Evolutionary conservation across 768 basidiomycete species (phyloP).

Genomic region (Pulveroboletus sp.): DNA sequence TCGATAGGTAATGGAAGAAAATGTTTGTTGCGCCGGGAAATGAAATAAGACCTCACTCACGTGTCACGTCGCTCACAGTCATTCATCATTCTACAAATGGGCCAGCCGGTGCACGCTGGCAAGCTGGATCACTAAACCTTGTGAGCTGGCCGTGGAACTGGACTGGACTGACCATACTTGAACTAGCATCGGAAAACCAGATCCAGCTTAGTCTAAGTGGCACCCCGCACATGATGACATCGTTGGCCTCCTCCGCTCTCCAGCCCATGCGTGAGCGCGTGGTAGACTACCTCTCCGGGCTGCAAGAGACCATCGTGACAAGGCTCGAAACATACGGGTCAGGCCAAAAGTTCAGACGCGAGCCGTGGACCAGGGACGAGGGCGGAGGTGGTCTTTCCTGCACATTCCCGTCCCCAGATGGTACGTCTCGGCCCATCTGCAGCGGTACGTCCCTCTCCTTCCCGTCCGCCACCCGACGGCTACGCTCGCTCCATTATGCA

Average conservation of each 20-base stretch:
- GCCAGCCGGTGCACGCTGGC: not conserved
- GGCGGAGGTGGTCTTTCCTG: slow-evolving; percentile 19
- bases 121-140: not conserved
- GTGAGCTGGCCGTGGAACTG: not conserved
- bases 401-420: slow-evolving; percentile 10
- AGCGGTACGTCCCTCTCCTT: not conserved
- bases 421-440: not conserved
- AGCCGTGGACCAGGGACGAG: slow-evolving; percentile 13
- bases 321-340: slow-evolving; percentile 16
- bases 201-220: not conserved
- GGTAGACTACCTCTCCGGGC: slow-evolving; percentile 5
- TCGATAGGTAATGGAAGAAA: not conserved
- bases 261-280: slow-evolving; percentile 13
- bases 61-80: not conserved
- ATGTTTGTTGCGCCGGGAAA: not conserved
- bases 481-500: not conserved
- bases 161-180: not conserved
- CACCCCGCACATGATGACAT: not conserved
- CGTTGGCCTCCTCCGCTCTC: not conserved
- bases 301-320: slow-evolving; percentile 21
- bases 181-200: not conserved
- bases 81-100: not conserved
- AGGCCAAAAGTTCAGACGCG: slow-evolving; percentile 12
- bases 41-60: no score
- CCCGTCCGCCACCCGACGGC: not conserved